A percentile compares a stretch with the other conserved stretches of the same genome.
These are phyloP conservation scores for Symbiodinium pilosum DNA, from an alignment of 73 alveolate genomes.

Conservation along the genomic window DNA sequence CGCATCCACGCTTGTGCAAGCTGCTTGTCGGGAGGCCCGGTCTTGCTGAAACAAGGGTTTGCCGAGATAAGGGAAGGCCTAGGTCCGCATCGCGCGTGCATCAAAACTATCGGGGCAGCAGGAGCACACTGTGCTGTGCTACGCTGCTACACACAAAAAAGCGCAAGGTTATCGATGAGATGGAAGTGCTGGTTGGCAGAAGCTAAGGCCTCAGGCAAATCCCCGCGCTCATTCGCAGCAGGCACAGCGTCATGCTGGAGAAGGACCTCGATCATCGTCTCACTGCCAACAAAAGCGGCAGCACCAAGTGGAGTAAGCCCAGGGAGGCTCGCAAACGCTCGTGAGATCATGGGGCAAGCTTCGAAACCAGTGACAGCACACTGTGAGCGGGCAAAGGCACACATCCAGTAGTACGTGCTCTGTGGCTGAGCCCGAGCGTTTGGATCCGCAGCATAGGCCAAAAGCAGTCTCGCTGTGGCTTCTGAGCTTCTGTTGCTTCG, in stretches of 20 bases:
- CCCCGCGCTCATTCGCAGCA: neutral
- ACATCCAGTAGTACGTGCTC: neutral
- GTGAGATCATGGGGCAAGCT: neutral
- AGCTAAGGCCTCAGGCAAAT: neutral
- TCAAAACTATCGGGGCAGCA: no score
- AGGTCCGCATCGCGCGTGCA: no score
- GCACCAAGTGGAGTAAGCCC: conserved; percentile 23
- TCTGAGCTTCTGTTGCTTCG: conserved; percentile 47
- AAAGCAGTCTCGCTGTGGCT: neutral
- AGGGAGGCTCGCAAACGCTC: conserved; percentile 24
- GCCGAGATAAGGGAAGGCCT: no score
- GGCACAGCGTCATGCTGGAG: conserved; percentile 49
- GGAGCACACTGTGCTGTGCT: no score
- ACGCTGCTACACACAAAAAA: neutral
- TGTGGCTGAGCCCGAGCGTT: conserved; percentile 49
- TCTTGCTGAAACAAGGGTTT: no score
- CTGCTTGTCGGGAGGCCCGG: no score
- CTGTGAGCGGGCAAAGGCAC: conserved; percentile 8
- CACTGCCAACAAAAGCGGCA: neutral
- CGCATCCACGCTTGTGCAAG: no score
- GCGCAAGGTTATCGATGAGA: neutral
- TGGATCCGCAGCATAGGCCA: conserved; percentile 37
- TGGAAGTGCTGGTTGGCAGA: neutral
- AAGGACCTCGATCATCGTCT: neutral
- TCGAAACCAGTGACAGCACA: neutral